Evolutionary conservation across 345 rosid genomes (phyloP), one percentile per base, ranked within the genome.

Genomic region (Corymbia maculata): DNA sequence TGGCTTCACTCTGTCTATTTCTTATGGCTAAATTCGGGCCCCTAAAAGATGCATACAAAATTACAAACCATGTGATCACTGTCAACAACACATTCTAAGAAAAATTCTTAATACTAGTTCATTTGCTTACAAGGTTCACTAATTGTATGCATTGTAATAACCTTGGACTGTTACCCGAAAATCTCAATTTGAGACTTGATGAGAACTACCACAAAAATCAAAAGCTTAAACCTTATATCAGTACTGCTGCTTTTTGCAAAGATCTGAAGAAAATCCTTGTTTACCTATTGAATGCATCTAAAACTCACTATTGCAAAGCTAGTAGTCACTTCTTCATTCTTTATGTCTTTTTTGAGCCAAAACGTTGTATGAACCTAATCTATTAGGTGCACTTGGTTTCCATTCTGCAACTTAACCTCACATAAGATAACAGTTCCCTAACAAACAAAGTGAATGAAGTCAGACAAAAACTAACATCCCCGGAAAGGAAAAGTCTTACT

Each of bases 401-500:
- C 49, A 36, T 75, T 19, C 84, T 14, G 19, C 49, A 75, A 75
- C 44, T 28, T 75, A 75, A 75, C 26, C 82, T 42, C 82, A 42
- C 82, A 42, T 75, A 75, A 21, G 13, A 52, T 52, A 52, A 52
- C 44, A 52, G n/a, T 32, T 21, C 22, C 32, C 52, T 19, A 66
- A 49, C 51, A 47, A 26, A 47, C 26, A 64, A 45, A 87, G 36
- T n/a, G 51, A 53, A 53, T 26, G 21, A 59, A 45, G 55, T 47
- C 79, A 28, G 28, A 5, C 49, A n/a, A 61, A n/a, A 42, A 24
- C n/a, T 85, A 51, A 85, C 86, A 13, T 52, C 59, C 8, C 17
- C 13, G 70, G 68, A 80, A 88, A 70, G 28, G 87, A 90, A 13
- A 52, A 80, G 88, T 86, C 98, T 93, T 92, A 98, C 99, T 96